Evolutionary conservation across 805 yeast species (phyloP).

Genomic region (Metschnikowia proteae): DNA sequence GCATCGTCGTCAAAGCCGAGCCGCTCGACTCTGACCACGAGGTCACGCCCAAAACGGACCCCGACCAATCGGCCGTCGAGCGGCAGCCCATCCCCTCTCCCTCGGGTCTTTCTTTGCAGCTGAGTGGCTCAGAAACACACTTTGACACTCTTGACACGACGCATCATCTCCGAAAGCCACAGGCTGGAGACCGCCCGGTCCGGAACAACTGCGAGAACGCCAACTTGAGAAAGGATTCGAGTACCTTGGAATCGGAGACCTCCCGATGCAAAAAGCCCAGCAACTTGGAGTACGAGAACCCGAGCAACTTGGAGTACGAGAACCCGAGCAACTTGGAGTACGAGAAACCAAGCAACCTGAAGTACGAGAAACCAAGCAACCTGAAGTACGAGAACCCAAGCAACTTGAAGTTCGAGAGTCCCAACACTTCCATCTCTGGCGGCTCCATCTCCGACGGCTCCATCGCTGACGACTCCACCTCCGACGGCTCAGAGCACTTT

Average conservation of each 20-base stretch:
- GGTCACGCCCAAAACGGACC: background rate
- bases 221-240: too few species aligned
- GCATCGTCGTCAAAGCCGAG: conserved; percentile 5
- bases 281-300: background rate
- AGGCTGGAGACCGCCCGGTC: background rate
- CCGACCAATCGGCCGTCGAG: background rate
- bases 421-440: too few species aligned
- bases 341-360: background rate
- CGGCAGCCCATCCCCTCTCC: background rate
- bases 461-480: too few species aligned
- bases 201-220: too few species aligned
- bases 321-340: background rate
- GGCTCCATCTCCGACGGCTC: background rate
- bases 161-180: background rate
- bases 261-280: background rate
- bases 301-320: background rate
- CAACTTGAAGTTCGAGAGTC: background rate
- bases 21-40: background rate
- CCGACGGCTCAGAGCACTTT: background rate
- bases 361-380: background rate
- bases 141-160: background rate
- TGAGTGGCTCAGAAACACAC: background rate
- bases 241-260: background rate
- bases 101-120: background rate
- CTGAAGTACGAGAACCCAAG: background rate